Conservation (phyloP, 306 rosid genomes). For the Myrica gale region DNA sequence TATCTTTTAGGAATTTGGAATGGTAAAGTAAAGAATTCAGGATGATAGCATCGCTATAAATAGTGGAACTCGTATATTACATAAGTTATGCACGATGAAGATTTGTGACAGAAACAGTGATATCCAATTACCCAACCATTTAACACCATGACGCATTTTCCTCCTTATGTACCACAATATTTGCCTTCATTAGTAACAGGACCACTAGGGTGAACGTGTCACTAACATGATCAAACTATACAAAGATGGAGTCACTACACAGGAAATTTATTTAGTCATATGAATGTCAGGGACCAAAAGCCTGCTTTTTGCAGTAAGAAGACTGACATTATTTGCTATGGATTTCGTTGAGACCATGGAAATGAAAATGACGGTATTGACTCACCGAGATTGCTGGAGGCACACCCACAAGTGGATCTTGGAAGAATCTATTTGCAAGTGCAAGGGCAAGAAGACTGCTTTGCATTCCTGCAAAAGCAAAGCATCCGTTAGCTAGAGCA, state of each 20-base stretch:
- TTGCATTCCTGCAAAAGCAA: slow-evolving; percentile 73
- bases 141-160: neutral
- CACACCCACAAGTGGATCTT: slow-evolving; percentile 76
- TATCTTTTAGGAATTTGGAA: neutral
- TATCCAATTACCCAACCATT: neutral
- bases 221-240: neutral
- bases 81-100: neutral
- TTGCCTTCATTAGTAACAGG: neutral
- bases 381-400: slow-evolving; percentile 96
- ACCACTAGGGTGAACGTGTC: neutral
- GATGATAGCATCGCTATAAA: neutral
- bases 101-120: neutral
- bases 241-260: neutral
- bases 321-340: neutral
- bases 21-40: neutral
- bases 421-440: slow-evolving; percentile 81
- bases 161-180: neutral
- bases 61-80: neutral
- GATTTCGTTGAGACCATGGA: neutral
- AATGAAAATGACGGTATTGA: slow-evolving; percentile 16
- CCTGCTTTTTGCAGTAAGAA: neutral
- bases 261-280: neutral
- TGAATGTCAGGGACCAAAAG: neutral
- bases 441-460: slow-evolving; percentile 98
- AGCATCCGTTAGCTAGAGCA: slow-evolving; percentile 5